Conservation (phyloP, 768 basidiomycete genomes). For the Austroboletus eburneus region DNA sequence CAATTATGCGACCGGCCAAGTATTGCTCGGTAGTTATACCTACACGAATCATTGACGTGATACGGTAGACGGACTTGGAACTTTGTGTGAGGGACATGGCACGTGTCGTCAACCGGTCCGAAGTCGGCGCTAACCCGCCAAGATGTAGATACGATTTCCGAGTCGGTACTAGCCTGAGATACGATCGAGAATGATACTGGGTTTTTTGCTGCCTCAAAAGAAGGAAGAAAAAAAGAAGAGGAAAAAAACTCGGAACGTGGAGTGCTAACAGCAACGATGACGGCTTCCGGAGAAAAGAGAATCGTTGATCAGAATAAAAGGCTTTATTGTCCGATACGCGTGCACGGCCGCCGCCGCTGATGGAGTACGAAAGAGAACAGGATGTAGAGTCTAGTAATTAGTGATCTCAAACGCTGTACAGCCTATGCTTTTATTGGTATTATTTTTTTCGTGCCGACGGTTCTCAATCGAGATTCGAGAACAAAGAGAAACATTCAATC, state of each 20-base stretch:
- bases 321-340: neutral
- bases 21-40: conserved; percentile 10
- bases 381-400: too few species aligned
- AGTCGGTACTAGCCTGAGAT: neutral
- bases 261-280: too few species aligned
- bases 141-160: neutral
- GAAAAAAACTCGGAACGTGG: too few species aligned
- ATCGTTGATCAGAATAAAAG: neutral
- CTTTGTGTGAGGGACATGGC: conserved; percentile 13
- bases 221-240: too few species aligned
- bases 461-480: too few species aligned
- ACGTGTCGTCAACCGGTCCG: conserved; percentile 11
- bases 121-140: conserved; percentile 4
- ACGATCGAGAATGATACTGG: neutral
- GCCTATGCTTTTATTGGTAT: too few species aligned
- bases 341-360: neutral
- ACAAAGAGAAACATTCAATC: neutral
- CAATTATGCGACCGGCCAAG: conserved; percentile 17
- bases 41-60: conserved; percentile 25
- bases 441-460: too few species aligned
- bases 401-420: too few species aligned
- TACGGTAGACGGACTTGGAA: conserved; percentile 20
- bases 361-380: neutral
- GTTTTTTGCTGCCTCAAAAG: too few species aligned
- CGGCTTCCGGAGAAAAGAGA: neutral